Evolutionary conservation across 176 grass and related monocot species (phyloP), one percentile per base, ranked within the genome.

Genomic region (Melocanna baccifera): DNA sequence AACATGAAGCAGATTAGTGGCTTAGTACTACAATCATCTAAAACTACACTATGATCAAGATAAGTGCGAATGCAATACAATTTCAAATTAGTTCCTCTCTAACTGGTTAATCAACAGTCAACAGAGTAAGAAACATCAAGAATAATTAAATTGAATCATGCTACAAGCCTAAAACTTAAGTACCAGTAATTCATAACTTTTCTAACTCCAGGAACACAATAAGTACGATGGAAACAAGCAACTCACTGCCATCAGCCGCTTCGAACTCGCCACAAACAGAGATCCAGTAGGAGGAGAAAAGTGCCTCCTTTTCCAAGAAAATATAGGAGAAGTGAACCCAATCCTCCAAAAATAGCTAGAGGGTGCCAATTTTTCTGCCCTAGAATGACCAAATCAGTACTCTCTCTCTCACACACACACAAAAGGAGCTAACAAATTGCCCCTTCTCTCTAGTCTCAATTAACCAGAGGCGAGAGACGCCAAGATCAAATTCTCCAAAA

Each of bases 231-330:
- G n/a, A n/a, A n/a, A n/a, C n/a, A 75, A 68, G 50, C 48, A 57
- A 79, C 86, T 88, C 37, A 88, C 86, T 63, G 73, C 58, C 86
- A 84, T 88, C 8, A 63, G 46, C 42, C 71, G 16, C 86, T 88
- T 69, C 30, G 58, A 88, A 45, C 29, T 76, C 34, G 5, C 32
- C 34, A 3, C 22, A 41, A 59, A 58, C 4, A 76, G 25, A 40
- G 52, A 76, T 58, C 73, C 73, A 39, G 6, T 36, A 48, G n/a
- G 25, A 75, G 11, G n/a, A 62, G 22, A 58, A 28, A 64, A 64
- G 62, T 32, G 26, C 2, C 19, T 56, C 52, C 52, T 56, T 56
- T 22, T 56, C 18, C 6, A 56, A 56, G 1, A 22, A 56, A 56
- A 22, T 56, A 6, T 51, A 18, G 48, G 15, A 18, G 48, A 23